Percentiles rank a stretch among this genome's conserved stretches.
Evolutionary conservation across 225 moss, liverwort and hornwort genomes (phyloP).

Genomic region (Antitrichia curtipendula): DNA sequence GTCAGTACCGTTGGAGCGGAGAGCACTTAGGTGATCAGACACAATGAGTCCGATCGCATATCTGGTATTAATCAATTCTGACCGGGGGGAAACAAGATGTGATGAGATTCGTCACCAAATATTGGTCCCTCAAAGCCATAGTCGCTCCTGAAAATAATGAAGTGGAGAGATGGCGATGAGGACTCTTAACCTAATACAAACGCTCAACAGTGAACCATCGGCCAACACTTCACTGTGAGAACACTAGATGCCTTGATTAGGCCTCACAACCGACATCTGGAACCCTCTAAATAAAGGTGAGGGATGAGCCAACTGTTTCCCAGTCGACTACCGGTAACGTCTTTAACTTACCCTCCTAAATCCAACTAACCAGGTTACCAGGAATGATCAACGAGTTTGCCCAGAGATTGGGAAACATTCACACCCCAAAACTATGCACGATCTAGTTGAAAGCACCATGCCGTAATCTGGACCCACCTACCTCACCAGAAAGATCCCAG

Average conservation of each 20-base stretch:
- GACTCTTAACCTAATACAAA: slow-evolving; percentile 1
- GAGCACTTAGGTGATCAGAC: not conserved
- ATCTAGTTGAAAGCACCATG: not conserved
- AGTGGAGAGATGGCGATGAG: not conserved
- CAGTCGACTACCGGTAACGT: slow-evolving; percentile 12
- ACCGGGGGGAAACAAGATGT: not conserved
- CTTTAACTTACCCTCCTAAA: slow-evolving; percentile 22
- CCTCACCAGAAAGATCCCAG: not conserved
- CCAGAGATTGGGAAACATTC: slow-evolving; percentile 12
- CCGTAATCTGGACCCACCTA: not conserved
- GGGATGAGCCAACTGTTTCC: slow-evolving; percentile 13
- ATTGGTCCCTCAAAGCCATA: not conserved
- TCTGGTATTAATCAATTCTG: not conserved
- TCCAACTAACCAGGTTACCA: not conserved
- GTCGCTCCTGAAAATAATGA: not conserved
- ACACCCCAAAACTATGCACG: slow-evolving; percentile 16
- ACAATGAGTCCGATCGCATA: not conserved
- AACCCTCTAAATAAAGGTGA: slow-evolving; percentile 24
- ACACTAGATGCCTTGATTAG: not conserved
- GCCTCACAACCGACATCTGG: slow-evolving; percentile 9
- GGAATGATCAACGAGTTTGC: not conserved
- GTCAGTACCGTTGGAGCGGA: not conserved
- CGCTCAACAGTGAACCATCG: not conserved
- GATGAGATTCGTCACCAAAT: not conserved
- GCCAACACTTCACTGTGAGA: not conserved